These are phyloP conservation scores for Hippophae gyantsensis DNA, from an alignment of 306 rosid species.

Conservation along the genomic window DNA sequence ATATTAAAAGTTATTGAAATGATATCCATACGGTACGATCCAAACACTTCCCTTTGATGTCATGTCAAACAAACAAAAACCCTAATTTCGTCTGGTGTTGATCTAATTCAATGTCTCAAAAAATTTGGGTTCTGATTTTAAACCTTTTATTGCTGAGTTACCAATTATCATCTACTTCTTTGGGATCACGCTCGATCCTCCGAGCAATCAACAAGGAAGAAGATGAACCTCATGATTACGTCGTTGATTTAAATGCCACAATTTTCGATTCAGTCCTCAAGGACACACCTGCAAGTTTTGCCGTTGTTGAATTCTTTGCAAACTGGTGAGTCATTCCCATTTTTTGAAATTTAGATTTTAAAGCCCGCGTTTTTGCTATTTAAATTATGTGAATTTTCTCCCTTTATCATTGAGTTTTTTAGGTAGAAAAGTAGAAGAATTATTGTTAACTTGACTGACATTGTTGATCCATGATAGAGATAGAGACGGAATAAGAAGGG, in stretches of 20 bases:
- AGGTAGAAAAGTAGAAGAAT: no score
- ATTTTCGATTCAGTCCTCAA: slow-evolving; percentile 63
- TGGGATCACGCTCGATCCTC: slow-evolving; percentile 61
- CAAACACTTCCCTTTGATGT: no score
- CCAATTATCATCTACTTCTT: slow-evolving; percentile 22
- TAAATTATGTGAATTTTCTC: neutral
- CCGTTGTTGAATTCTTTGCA: slow-evolving; percentile 83
- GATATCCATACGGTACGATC: no score
- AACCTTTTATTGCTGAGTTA: slow-evolving; percentile 27
- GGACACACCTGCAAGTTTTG: slow-evolving; percentile 69
- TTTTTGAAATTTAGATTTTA: neutral
- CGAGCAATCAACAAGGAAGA: slow-evolving; percentile 26
- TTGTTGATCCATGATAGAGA: no score
- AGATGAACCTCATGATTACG: slow-evolving; percentile 51
- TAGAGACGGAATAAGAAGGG: no score
- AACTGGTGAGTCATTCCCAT: slow-evolving; percentile 50
- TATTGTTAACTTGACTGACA: no score
- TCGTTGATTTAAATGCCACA: slow-evolving; percentile 62
- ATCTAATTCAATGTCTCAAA: slow-evolving; percentile 24
- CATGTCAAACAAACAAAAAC: neutral
- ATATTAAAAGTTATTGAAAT: no score
- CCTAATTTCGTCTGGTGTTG: neutral
- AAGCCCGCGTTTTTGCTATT: neutral
- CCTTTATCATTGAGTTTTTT: neutral
- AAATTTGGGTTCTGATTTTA: slow-evolving; percentile 32